Evolutionary conservation across 2,329 filamentous ascomycete species (phyloP).

Genomic region (Penicillium sp.): DNA sequence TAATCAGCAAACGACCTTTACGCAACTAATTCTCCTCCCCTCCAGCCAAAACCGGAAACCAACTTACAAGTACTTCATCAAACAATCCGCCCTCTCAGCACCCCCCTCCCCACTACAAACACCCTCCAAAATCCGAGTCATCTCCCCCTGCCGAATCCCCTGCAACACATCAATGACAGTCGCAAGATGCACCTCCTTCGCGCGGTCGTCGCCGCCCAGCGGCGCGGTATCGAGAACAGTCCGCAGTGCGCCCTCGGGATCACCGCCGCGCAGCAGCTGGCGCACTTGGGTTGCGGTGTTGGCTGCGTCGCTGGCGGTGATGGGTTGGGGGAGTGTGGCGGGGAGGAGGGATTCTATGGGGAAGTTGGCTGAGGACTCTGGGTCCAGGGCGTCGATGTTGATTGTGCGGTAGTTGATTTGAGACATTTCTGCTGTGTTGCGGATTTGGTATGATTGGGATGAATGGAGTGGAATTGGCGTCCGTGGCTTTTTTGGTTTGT

Average conservation of each 20-base stretch:
- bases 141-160: conserved; percentile 93
- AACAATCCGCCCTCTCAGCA: conserved; percentile 77
- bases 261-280: conserved; percentile 80
- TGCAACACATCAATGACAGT: conserved; percentile 91
- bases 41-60: not conserved
- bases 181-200: conserved; percentile 79
- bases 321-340: conserved; percentile 62
- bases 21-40: not conserved
- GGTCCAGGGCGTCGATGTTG: conserved; percentile 87
- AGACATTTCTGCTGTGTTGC: conserved; percentile 37
- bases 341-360: conserved; percentile 79
- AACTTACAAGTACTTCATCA: conserved; percentile 95
- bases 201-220: conserved; percentile 52
- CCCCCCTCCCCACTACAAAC: conserved; percentile 77
- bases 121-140: conserved; percentile 79
- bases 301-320: conserved; percentile 73
- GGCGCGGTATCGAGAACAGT: conserved; percentile 82
- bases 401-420: conserved; percentile 74
- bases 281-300: conserved; percentile 75
- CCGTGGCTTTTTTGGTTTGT: not conserved
- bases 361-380: conserved; percentile 88
- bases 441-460: conserved; percentile 6
- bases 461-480: not conserved
- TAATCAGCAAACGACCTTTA: conserved; percentile 3
- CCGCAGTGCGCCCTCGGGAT: conserved; percentile 79